Evolutionary conservation across 2,329 filamentous ascomycete species (phyloP).

Genomic region (Claviceps sp.): DNA sequence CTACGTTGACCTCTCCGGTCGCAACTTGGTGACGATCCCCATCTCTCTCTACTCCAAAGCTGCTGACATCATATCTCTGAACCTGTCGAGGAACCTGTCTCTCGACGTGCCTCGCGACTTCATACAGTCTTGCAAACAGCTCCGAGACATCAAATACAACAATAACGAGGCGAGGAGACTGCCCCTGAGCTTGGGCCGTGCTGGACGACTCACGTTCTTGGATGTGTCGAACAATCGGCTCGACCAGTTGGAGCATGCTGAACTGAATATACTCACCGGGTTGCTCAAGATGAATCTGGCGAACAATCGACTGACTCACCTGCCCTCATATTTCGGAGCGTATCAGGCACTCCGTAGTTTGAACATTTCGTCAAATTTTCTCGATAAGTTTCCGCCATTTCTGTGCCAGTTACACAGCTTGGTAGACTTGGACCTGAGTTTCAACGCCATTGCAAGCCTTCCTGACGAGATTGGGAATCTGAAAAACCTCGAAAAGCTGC

Average conservation of each 20-base stretch:
- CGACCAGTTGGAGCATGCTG: slow-evolving; percentile 74
- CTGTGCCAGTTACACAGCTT: slow-evolving; percentile 70
- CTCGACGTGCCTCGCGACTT: slow-evolving; percentile 92
- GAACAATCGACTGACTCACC: slow-evolving; percentile 72
- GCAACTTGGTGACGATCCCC: slow-evolving; percentile 87
- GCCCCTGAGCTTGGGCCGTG: slow-evolving; percentile 71
- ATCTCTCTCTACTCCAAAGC: slow-evolving; percentile 88
- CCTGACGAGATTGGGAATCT: slow-evolving; percentile 69
- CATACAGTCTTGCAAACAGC: slow-evolving; percentile 79
- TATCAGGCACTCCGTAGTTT: slow-evolving; percentile 71
- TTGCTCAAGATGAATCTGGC: slow-evolving; percentile 83
- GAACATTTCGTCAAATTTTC: slow-evolving; percentile 87
- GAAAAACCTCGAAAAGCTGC: slow-evolving; percentile 69
- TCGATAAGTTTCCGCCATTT: slow-evolving; percentile 74
- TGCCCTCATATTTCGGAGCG: slow-evolving; percentile 71
- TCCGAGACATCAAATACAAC: slow-evolving; percentile 90
- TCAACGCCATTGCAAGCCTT: slow-evolving; percentile 74
- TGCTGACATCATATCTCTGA: slow-evolving; percentile 84
- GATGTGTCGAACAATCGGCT: slow-evolving; percentile 92
- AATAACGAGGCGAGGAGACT: slow-evolving; percentile 85
- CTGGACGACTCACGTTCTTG: slow-evolving; percentile 69
- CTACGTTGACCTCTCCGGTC: slow-evolving; percentile 81
- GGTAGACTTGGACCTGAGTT: slow-evolving; percentile 90
- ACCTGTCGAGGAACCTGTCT: slow-evolving; percentile 83
- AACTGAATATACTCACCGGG: slow-evolving; percentile 60